phyloP scores from a whole-genome alignment of 2,329 filamentous ascomycete species.

The Stylonectria norvegica region DNA sequence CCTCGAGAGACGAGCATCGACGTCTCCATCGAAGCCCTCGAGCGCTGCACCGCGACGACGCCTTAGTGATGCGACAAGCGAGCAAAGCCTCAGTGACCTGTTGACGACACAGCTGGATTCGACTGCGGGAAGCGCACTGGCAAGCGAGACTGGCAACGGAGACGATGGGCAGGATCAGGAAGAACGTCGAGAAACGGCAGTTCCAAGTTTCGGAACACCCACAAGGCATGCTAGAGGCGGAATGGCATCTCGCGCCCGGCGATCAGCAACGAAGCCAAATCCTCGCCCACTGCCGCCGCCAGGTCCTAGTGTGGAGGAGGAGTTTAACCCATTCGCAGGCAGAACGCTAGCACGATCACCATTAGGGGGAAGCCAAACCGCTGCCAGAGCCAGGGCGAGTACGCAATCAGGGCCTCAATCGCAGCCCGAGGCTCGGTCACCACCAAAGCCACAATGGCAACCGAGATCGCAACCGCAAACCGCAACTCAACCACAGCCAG shows the following conservation, averaged over 20 bases:
- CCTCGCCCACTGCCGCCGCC: conserved; percentile 48
- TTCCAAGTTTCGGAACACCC: conserved; percentile 14
- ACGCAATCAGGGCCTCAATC: too few species aligned
- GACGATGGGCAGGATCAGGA: too few species aligned
- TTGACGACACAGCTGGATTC: conserved; percentile 31
- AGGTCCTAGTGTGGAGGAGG: conserved; percentile 28
- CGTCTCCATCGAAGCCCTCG: conserved; percentile 33
- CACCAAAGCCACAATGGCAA: neutral
- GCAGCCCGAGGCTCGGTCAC: too few species aligned
- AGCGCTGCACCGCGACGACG: conserved; percentile 7
- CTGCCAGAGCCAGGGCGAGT: neutral
- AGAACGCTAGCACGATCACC: neutral
- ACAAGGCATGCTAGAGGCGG: conserved; percentile 25
- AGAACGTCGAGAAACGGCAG: conserved; percentile 10
- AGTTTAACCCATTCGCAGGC: conserved; percentile 4
- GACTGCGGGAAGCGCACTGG: conserved; percentile 19
- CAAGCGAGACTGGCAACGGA: conserved; percentile 20
- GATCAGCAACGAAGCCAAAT: conserved; percentile 41
- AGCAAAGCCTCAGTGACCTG: conserved; percentile 27
- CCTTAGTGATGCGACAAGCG: conserved; percentile 18
- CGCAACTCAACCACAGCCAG: conserved; percentile 17
- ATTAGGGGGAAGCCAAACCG: neutral
- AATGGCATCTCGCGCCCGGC: conserved; percentile 35
- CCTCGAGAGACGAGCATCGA: conserved; percentile 43
- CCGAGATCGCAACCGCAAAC: conserved; percentile 10